Evolutionary conservation across 306 rosid genomes (phyloP), one percentile per base, ranked within the genome.

Genomic region (Vigna nakashimae): DNA sequence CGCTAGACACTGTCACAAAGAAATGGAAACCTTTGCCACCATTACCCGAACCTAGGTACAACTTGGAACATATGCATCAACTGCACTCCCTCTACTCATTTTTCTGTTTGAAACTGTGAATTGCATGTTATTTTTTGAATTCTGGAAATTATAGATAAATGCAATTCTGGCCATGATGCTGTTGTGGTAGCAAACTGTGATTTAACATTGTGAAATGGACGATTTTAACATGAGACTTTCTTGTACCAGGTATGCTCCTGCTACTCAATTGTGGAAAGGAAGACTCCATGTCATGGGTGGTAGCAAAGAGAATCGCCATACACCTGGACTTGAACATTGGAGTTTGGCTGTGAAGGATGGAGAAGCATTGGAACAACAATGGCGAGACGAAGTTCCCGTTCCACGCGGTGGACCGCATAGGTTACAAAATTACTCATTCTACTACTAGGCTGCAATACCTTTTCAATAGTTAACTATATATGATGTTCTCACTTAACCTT

Each of bases 261-360:
- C 97, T 7, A 94, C 97, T 62, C 97, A 92, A 65, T 73, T 94
- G 79, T 94, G 97, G 97, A 90, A 90, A 81, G 97, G 94, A 50
- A 89, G 97, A 52, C 91, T 94, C 56, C 98, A 94, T 80, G 98
- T 91, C 78, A 94, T 92, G 98, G 98, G 97, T 6, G 97, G 98
- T 63, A 88, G 98, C 90, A 89, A 88, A 81, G 97, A 94, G 88
- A 92, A 94, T 71, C 97, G 97, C 42, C 94, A 92, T 74, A 84
- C 94, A 4, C 98, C 98, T 69, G 96, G 83, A 42, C 51, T 88
- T 79, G 97, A 94, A 28, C 96, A 90, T 80, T 94, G 98, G 97
- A 92, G 98, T 86, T 72, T 94, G 65, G 92, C 93, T 45, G 98
- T 94, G 26, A 87, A 90, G 76, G 94, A 89, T 63, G 98, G 93